Conservation (phyloP, 805 yeast genomes). For the Schizosaccharomyces japonicus region DNA sequence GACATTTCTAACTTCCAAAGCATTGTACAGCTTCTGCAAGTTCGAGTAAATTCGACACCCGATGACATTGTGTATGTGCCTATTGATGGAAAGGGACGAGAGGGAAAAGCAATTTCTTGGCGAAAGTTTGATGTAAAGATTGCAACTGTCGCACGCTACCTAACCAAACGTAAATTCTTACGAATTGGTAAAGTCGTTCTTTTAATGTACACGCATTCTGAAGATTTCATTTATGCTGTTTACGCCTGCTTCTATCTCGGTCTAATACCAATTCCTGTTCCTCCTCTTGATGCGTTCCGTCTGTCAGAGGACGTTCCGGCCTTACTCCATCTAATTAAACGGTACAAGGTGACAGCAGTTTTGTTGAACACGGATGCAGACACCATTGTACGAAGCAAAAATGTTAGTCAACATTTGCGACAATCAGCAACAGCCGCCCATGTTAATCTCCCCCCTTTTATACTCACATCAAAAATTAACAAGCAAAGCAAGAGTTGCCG, state of each 20-base stretch:
- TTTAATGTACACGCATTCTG: constrained; percentile 65
- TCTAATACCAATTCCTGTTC: constrained; percentile 48
- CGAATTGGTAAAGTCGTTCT: constrained; percentile 51
- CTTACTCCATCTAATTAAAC: constrained; percentile 38
- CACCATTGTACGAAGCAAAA: constrained; percentile 39
- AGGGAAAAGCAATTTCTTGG: constrained; percentile 45
- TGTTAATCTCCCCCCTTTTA: constrained; percentile 24
- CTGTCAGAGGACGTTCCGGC: constrained; percentile 53
- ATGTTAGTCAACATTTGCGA: constrained; percentile 35
- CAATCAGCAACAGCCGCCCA: constrained; percentile 17
- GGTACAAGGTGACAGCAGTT: constrained; percentile 45
- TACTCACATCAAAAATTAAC: constrained; percentile 42
- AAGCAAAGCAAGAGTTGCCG: constrained; percentile 14
- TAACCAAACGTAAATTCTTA: constrained; percentile 40
- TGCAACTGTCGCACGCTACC: constrained; percentile 47
- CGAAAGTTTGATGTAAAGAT: constrained; percentile 53
- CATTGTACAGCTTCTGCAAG: constrained; percentile 50
- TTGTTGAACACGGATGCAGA: constrained; percentile 64
- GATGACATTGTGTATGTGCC: constrained; percentile 53
- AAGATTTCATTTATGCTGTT: constrained; percentile 61
- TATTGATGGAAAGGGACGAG: constrained; percentile 21
- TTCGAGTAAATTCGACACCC: constrained; percentile 49
- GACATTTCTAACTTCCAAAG: constrained; percentile 48
- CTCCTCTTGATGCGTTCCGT: constrained; percentile 43
- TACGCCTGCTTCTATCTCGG: constrained; percentile 75